Evolutionary conservation across 257 asterid species (phyloP).

Genomic region (Catharanthus roseus): DNA sequence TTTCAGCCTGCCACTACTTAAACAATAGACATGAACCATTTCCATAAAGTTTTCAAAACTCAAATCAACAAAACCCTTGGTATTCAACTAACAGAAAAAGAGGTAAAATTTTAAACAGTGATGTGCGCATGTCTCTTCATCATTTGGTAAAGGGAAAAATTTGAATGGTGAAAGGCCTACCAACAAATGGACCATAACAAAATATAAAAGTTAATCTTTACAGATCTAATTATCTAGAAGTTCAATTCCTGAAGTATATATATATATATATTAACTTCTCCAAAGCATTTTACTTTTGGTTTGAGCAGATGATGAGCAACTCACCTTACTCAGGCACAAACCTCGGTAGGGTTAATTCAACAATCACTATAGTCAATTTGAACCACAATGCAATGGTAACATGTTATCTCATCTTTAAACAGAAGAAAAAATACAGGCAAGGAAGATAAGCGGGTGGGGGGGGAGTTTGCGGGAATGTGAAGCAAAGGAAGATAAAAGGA

Average conservation of each 20-base stretch:
- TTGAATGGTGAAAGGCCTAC: neutral
- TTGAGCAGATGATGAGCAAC: neutral
- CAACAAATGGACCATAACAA: neutral
- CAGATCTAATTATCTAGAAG: neutral
- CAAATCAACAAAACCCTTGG: neutral
- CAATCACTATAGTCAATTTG: neutral
- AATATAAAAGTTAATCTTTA: neutral
- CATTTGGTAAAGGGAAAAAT: neutral
- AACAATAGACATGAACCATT: neutral
- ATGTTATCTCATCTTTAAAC: neutral
- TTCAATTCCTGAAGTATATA: neutral
- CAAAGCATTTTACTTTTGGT: neutral
- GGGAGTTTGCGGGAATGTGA: no score
- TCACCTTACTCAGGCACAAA: conserved; percentile 6
- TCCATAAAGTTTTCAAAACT: neutral
- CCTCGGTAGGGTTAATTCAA: neutral
- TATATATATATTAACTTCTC: neutral
- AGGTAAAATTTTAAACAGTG: neutral
- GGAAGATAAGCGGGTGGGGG: neutral
- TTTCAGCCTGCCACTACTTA: conserved; percentile 4
- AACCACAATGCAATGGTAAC: neutral
- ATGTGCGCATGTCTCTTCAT: neutral
- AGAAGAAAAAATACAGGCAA: neutral
- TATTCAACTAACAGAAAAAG: neutral
- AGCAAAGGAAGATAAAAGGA: no score